Evolutionary conservation across 805 yeast genomes (phyloP).

Genomic region (Cyberlindnera subsufficiens): DNA sequence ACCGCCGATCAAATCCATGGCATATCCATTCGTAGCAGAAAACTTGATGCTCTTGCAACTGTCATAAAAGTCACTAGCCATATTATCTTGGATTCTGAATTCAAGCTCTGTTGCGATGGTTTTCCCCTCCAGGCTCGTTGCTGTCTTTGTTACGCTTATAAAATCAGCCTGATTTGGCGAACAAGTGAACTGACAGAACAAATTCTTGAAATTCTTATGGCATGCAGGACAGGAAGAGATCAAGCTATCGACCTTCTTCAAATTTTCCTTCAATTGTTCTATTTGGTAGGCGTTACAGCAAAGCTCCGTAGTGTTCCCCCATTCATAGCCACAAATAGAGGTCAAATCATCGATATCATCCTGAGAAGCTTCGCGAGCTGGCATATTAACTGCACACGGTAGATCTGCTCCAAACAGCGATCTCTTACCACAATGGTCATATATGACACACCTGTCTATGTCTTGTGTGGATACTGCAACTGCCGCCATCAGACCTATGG

Average conservation of each 20-base stretch:
- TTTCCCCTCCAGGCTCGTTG: slow-evolving; percentile 40
- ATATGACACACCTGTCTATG: slow-evolving; percentile 27
- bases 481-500: too few relatives aligned
- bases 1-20: slow-evolving; percentile 97
- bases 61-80: slow-evolving; percentile 65
- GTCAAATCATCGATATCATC: slow-evolving; percentile 40
- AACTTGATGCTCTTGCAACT: slow-evolving; percentile 89
- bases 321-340: slow-evolving; percentile 69
- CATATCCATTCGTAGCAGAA: slow-evolving; percentile 91
- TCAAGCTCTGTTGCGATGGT: slow-evolving; percentile 68
- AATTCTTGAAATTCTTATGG: slow-evolving; percentile 70
- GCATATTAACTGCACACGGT: slow-evolving; percentile 67
- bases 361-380: slow-evolving; percentile 38
- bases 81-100: slow-evolving; percentile 48
- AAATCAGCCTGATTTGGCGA: slow-evolving; percentile 77
- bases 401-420: slow-evolving; percentile 71
- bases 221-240: slow-evolving; percentile 95
- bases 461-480: not conserved
- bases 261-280: slow-evolving; percentile 44
- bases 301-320: slow-evolving; percentile 38
- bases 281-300: slow-evolving; percentile 75
- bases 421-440: slow-evolving; percentile 66
- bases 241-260: slow-evolving; percentile 71
- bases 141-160: slow-evolving; percentile 53
- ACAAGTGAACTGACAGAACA: slow-evolving; percentile 87